Conservation (phyloP, 2,329 filamentous ascomycete genomes). For the Diaporthe citri region DNA sequence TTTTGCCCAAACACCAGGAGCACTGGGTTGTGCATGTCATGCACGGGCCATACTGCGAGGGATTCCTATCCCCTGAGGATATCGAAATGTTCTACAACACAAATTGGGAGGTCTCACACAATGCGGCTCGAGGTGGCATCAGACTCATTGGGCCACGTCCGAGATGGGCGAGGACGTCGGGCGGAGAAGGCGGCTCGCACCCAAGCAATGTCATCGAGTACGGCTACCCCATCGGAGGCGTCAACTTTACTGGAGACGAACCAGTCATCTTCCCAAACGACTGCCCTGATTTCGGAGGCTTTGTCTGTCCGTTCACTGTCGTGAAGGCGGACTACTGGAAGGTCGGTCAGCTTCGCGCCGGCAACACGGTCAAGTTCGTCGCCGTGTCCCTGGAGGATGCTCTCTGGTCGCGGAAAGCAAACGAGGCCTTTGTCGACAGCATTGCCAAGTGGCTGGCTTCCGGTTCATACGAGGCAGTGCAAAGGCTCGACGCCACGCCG, state of each 20-base stretch:
- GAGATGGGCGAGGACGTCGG: conserved; percentile 69
- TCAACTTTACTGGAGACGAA: conserved; percentile 74
- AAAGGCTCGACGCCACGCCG: conserved; percentile 25
- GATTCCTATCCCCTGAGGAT: conserved; percentile 63
- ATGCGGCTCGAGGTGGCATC: conserved; percentile 71
- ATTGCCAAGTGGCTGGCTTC: conserved; percentile 11
- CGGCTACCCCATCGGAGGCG: conserved; percentile 68
- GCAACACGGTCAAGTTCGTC: conserved; percentile 65
- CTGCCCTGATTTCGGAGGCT: conserved; percentile 71
- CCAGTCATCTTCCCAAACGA: conserved; percentile 71
- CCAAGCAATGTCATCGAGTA: conserved; percentile 71
- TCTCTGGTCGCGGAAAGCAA: conserved; percentile 55
- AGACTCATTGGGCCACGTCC: conserved; percentile 70
- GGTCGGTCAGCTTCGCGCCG: conserved; percentile 71
- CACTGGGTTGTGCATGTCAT: conserved; percentile 67
- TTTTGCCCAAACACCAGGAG: conserved; percentile 62
- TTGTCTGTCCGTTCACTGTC: conserved; percentile 67
- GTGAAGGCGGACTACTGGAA: conserved; percentile 72
- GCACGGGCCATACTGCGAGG: conserved; percentile 68
- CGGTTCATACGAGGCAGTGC: conserved; percentile 1
- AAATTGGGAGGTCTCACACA: conserved; percentile 72
- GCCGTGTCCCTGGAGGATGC: conserved; percentile 66
- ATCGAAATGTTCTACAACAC: conserved; percentile 69
- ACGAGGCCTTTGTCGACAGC: conserved; percentile 57
- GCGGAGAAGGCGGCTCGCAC: conserved; percentile 73